These are phyloP conservation scores for Metschnikowia kunwiensis DNA, from an alignment of 805 yeast species.

Conservation along the genomic window DNA sequence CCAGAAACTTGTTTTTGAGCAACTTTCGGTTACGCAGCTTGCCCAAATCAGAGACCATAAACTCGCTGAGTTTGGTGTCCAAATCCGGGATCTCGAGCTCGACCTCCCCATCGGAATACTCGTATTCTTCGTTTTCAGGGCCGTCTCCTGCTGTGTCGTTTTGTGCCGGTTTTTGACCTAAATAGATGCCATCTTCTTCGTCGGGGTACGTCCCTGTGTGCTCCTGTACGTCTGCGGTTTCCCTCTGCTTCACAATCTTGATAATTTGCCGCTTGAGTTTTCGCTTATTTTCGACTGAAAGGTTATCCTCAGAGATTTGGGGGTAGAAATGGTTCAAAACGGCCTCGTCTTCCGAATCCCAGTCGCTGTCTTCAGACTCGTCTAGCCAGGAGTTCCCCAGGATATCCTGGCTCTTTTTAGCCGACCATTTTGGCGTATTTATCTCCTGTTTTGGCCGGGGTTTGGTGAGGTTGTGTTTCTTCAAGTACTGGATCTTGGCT, in stretches of 20 bases:
- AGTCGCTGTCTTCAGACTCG: conserved; percentile 33
- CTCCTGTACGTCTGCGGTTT: conserved; percentile 5
- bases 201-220: conserved; percentile 3
- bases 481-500: conserved; percentile 38
- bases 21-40: conserved; percentile 28
- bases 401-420: conserved; percentile 22
- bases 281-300: conserved; percentile 33
- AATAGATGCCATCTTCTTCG: conserved; percentile 37
- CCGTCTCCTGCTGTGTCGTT: conserved; percentile 3
- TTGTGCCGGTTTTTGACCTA: conserved; percentile 24
- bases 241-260: conserved; percentile 17
- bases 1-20: conserved; percentile 28
- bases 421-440: conserved; percentile 33
- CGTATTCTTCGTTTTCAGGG: conserved; percentile 1
- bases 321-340: conserved; percentile 41
- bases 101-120: conserved; percentile 6
- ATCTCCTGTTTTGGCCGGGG: conserved; percentile 9
- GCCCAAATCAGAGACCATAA: conserved; percentile 14
- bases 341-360: conserved; percentile 43
- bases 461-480: conserved; percentile 37
- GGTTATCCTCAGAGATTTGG: conserved; percentile 31
- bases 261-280: conserved; percentile 37
- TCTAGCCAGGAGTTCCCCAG: conserved; percentile 11
- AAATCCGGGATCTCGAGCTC: conserved; percentile 17
- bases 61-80: conserved; percentile 20